Conservation (phyloP, 2,329 filamentous ascomycete genomes). For the Exophiala lecanii-corni region DNA sequence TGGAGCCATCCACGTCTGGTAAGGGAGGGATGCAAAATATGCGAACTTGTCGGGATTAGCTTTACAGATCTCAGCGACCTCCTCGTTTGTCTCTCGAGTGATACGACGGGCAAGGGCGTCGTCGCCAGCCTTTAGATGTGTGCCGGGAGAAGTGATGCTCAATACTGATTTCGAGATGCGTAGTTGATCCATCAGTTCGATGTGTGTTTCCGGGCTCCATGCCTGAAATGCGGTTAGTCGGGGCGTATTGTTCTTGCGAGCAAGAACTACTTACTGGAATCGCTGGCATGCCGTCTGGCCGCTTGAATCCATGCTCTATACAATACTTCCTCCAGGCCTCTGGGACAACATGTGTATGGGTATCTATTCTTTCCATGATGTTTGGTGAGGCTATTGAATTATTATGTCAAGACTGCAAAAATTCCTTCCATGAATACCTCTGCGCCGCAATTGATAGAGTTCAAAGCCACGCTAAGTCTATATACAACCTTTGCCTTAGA, state of each 20-base stretch:
- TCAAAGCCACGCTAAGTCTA: too few species aligned
- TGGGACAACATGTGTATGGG: constrained; percentile 13
- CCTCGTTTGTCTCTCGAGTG: constrained; percentile 33
- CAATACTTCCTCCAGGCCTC: constrained; percentile 9
- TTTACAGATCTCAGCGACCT: constrained; percentile 23
- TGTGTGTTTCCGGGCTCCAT: constrained; percentile 45
- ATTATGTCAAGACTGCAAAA: too few species aligned
- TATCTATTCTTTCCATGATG: constrained; percentile 15
- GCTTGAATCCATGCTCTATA: constrained; percentile 5
- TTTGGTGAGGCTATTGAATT: too few species aligned
- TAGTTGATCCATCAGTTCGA: constrained; percentile 46
- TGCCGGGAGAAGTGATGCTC: constrained; percentile 52
- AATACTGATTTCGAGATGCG: constrained; percentile 50
- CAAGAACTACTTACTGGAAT: constrained; percentile 4
- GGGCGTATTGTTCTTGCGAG: constrained; percentile 21
- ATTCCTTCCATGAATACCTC: too few species aligned
- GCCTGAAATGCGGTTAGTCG: constrained; percentile 26
- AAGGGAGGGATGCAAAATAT: constrained; percentile 52
- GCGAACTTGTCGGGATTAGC: constrained; percentile 37
- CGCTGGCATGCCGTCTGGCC: constrained; percentile 15
- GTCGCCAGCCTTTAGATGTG: constrained; percentile 36
- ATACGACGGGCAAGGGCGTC: constrained; percentile 34
- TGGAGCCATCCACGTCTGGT: constrained; percentile 43
- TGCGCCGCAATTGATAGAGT: too few species aligned
- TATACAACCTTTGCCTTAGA: too few species aligned